Evolutionary conservation across 208 protist genomes (phyloP).

Genomic region (Trypanosoma brucei): DNA sequence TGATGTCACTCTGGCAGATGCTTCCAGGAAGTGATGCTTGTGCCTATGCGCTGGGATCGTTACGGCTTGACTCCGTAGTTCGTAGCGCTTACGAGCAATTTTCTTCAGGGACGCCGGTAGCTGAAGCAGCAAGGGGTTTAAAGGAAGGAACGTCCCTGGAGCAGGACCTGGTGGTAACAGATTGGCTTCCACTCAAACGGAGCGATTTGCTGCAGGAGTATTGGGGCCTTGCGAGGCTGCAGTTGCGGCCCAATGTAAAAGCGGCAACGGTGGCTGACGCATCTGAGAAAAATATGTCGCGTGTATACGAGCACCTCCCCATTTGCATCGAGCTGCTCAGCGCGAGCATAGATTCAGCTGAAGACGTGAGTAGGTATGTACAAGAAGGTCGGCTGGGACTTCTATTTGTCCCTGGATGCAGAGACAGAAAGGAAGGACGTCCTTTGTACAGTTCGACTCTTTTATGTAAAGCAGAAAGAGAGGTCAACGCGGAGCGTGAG

Average conservation of each 20-base stretch:
- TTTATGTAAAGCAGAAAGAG: not conserved
- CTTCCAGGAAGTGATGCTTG: not conserved
- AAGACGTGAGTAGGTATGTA: not conserved
- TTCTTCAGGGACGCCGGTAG: too few relatives aligned
- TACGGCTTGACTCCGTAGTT: constrained; percentile 14
- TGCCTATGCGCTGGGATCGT: constrained; percentile 1
- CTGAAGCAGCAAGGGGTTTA: too few relatives aligned
- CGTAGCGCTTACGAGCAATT: constrained; percentile 9
- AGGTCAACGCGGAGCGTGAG: not conserved
- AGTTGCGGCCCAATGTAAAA: not conserved
- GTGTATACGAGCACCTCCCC: not conserved
- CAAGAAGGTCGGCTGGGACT: constrained; percentile 1
- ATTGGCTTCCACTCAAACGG: constrained; percentile 4
- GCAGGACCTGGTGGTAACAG: constrained; percentile 1
- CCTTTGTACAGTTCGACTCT: constrained; percentile 8
- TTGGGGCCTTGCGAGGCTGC: constrained; percentile 1
- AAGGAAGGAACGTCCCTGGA: not conserved
- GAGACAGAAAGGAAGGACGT: not conserved
- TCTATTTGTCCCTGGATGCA: constrained; percentile 8
- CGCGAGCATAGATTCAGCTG: constrained; percentile 1
- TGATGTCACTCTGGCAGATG: constrained; percentile 15
- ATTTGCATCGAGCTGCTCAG: constrained; percentile 18
- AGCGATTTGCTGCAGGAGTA: not conserved
- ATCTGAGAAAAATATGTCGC: not conserved
- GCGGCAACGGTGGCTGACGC: not conserved